Conservation (phyloP, 495 filamentous ascomycete species). For the Penicillium robsamsonii region DNA sequence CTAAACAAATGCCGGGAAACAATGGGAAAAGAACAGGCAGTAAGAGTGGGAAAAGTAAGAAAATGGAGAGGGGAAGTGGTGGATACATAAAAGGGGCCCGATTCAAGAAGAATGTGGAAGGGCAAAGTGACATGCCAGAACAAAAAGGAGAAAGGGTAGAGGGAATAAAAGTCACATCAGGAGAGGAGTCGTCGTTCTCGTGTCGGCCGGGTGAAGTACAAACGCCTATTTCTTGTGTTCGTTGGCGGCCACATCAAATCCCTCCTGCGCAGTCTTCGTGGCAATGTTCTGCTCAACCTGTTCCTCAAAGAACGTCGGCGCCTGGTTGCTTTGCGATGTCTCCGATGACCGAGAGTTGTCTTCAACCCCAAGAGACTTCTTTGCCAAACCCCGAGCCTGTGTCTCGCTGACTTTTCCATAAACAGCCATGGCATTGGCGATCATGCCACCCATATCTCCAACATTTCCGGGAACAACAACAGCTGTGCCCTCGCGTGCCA, state of each 20-base stretch:
- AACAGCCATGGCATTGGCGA: slow-evolving; percentile 90
- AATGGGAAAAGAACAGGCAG: slow-evolving; percentile 4
- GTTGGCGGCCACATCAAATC: slow-evolving; percentile 51
- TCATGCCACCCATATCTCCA: slow-evolving; percentile 96
- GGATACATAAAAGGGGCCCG: not conserved
- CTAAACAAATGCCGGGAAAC: slow-evolving; percentile 14
- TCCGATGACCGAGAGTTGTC: slow-evolving; percentile 1
- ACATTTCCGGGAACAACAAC: slow-evolving; percentile 96
- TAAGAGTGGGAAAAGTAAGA: slow-evolving; percentile 3
- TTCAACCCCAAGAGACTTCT: slow-evolving; percentile 43
- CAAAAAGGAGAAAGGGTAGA: not conserved
- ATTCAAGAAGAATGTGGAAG: not conserved
- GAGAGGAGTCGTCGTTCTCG: slow-evolving; percentile 16
- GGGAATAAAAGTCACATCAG: slow-evolving; percentile 8
- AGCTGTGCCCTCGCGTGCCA: slow-evolving; percentile 91
- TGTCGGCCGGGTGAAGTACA: slow-evolving; percentile 4
- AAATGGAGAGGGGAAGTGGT: not conserved
- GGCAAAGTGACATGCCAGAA: slow-evolving; percentile 10
- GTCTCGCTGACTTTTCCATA: slow-evolving; percentile 89
- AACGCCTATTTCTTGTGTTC: slow-evolving; percentile 34
- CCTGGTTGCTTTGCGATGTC: slow-evolving; percentile 10
- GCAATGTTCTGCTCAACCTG: slow-evolving; percentile 6
- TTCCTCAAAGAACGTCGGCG: slow-evolving; percentile 11
- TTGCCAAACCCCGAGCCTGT: slow-evolving; percentile 70
- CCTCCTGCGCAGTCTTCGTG: slow-evolving; percentile 31